Percentiles rank a stretch among this genome's conserved stretches.
Conservation (phyloP, 2,329 filamentous ascomycete species). For the Sporothrix phasma region DNA sequence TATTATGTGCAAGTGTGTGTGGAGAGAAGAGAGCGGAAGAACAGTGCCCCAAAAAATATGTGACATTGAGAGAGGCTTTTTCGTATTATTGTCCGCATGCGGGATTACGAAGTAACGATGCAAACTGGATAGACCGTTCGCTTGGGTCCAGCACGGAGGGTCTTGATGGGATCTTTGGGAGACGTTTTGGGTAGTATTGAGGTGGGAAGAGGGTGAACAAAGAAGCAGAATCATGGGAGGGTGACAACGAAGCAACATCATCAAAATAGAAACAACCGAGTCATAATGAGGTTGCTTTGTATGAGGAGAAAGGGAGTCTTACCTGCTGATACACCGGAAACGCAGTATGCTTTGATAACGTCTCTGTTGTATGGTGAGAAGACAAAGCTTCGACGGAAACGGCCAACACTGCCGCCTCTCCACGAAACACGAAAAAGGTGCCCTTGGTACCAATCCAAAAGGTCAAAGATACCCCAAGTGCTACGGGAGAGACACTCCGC, state of each 20-base stretch:
- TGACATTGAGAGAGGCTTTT: neutral
- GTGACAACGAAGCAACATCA: too few species aligned
- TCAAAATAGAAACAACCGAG: neutral
- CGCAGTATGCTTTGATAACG: neutral
- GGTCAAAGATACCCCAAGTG: neutral
- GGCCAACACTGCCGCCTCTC: neutral
- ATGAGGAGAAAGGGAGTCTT: neutral
- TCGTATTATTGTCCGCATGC: neutral
- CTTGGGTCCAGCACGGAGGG: neutral
- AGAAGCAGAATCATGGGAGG: neutral
- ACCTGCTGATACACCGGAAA: neutral
- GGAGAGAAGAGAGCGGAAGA: neutral
- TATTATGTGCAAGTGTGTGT: slow-evolving; percentile 10
- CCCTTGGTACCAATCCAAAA: neutral
- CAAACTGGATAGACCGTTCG: neutral
- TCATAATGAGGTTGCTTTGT: neutral
- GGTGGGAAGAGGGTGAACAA: neutral
- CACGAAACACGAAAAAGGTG: neutral
- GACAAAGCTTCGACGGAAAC: neutral
- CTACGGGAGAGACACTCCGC: neutral
- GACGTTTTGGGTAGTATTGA: too few species aligned
- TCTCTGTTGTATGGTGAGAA: neutral
- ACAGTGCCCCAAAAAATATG: neutral
- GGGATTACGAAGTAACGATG: too few species aligned
- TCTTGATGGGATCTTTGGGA: too few species aligned